Conservation (phyloP, 352 stramenopile genomes). For the Pythium guiyangense region DNA sequence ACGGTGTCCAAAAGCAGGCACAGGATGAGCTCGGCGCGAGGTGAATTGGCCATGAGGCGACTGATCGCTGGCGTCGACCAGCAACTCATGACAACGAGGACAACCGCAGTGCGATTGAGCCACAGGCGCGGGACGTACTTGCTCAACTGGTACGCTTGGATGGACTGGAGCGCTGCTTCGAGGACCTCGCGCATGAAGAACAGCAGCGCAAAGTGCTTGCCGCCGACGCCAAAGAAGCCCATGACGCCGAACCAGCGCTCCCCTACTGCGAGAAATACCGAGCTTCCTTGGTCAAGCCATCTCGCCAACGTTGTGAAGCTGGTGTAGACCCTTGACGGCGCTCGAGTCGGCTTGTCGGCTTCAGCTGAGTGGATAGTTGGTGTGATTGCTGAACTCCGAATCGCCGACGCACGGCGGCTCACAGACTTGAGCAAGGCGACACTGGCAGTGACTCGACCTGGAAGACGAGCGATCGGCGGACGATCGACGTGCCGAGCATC, state of each 20-base stretch:
- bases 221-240: conserved; percentile 7
- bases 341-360: too few relatives aligned
- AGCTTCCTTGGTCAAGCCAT: too few relatives aligned
- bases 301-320: too few relatives aligned
- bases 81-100: conserved; percentile 1
- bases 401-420: too few relatives aligned
- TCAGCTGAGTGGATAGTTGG: too few relatives aligned
- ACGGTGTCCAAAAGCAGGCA: conserved; percentile 7
- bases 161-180: conserved; percentile 13
- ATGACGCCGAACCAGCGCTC: conserved; percentile 3
- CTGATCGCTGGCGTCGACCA: conserved; percentile 9
- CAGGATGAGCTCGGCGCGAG: background rate
- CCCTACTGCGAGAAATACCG: background rate
- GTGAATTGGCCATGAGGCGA: background rate
- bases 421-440: too few relatives aligned
- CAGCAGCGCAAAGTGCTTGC: conserved; percentile 8
- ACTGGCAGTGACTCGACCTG: too few relatives aligned
- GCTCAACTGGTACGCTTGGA: conserved; percentile 13
- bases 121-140: conserved; percentile 1
- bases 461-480: too few relatives aligned
- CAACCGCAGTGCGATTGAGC: conserved; percentile 1
- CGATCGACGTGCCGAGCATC: too few relatives aligned
- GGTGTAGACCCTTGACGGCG: background rate
- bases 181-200: conserved; percentile 12
- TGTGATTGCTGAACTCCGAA: too few relatives aligned